These are phyloP conservation scores for Solanum pennellii DNA, from an alignment of 257 asterid genomes.

Conservation along the genomic window DNA sequence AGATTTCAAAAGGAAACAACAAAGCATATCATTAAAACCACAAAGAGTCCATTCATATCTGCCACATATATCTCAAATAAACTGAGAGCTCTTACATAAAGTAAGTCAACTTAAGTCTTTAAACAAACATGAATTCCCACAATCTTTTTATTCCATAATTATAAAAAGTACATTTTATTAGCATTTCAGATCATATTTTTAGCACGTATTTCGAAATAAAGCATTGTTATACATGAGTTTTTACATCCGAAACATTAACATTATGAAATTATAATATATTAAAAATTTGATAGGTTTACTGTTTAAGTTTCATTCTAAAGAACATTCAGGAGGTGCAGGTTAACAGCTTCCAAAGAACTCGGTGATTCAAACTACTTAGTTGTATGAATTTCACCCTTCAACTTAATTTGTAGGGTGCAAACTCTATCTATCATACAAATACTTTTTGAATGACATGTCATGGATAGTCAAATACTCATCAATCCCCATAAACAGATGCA, in stretches of 20 bases:
- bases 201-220: neutral
- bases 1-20: neutral
- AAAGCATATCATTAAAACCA: neutral
- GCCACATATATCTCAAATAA: neutral
- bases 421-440: neutral
- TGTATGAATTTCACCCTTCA: neutral
- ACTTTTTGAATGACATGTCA: neutral
- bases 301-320: neutral
- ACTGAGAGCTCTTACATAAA: neutral
- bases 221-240: neutral
- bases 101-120: neutral
- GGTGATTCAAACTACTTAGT: neutral
- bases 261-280: neutral
- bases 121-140: neutral
- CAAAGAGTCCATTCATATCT: neutral
- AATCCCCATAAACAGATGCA: neutral
- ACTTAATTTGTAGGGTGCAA: neutral
- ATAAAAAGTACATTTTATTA: neutral
- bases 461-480: neutral
- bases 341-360: neutral
- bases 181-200: neutral
- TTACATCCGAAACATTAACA: neutral
- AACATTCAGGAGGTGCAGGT: neutral
- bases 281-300: neutral
- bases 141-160: neutral